Conservation (phyloP, 306 rosid genomes). For the Fagus crenata region DNA sequence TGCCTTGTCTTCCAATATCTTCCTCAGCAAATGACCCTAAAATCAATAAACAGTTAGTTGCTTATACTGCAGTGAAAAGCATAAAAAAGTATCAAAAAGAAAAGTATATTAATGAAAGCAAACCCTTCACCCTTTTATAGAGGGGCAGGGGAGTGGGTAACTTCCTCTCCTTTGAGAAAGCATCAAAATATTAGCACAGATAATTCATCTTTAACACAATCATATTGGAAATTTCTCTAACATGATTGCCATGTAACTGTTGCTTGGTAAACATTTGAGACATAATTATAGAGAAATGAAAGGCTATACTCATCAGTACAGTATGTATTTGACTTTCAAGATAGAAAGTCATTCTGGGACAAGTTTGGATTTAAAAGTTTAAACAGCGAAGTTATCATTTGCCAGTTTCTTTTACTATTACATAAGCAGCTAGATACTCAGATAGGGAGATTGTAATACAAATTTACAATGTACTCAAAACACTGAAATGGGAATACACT, state of each 20-base stretch:
- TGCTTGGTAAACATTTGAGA: neutral
- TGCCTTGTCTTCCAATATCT: constrained; percentile 88
- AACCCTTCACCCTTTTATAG: neutral
- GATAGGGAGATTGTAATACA: neutral
- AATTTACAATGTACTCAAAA: neutral
- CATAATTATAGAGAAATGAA: neutral
- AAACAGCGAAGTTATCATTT: no score
- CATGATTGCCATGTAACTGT: neutral
- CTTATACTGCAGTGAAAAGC: constrained; percentile 4
- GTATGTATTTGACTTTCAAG: no score
- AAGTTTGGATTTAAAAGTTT: no score
- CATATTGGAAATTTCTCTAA: neutral
- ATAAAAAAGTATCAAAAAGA: constrained; percentile 13
- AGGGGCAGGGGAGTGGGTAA: neutral
- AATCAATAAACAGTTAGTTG: constrained; percentile 18
- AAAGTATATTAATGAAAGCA: neutral
- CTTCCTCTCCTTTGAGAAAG: neutral
- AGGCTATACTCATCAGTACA: neutral
- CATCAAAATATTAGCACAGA: neutral
- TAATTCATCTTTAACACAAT: neutral
- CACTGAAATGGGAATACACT: neutral
- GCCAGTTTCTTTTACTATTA: neutral
- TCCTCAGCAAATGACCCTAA: constrained; percentile 98
- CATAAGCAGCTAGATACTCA: neutral
- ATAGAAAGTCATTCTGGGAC: no score